These are phyloP conservation scores for Begonia loranthoides DNA, from an alignment of 306 rosid genomes.

Conservation along the genomic window DNA sequence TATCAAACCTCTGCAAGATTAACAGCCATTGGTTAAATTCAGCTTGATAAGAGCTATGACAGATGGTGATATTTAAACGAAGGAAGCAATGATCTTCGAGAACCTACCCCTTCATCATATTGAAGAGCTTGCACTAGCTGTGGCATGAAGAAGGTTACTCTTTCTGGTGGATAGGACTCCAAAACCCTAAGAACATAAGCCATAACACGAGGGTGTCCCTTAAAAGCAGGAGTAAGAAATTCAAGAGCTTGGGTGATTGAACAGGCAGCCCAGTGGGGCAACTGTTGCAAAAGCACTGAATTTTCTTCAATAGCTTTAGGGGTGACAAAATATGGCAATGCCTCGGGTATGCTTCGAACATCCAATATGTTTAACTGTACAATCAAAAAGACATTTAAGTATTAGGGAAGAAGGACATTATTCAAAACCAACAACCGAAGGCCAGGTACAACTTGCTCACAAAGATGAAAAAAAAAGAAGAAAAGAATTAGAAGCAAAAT, in stretches of 20 bases:
- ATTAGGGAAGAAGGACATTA: constrained; percentile 7
- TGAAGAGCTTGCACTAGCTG: constrained; percentile 95
- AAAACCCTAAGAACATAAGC: constrained; percentile 91
- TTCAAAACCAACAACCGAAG: constrained; percentile 10
- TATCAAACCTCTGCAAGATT: not conserved
- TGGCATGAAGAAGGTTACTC: constrained; percentile 95
- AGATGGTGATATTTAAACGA: too few species aligned
- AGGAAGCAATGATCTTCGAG: not conserved
- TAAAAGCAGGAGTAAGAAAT: constrained; percentile 86
- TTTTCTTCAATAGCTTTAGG: constrained; percentile 89
- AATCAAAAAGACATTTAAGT: constrained; percentile 11
- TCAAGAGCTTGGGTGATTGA: constrained; percentile 94
- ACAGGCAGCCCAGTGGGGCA: constrained; percentile 99
- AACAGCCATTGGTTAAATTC: not conserved
- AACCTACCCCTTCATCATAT: constrained; percentile 83
- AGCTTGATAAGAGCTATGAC: not conserved
- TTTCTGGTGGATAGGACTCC: constrained; percentile 93
- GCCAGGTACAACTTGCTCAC: constrained; percentile 6
- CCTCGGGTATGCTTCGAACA: constrained; percentile 83
- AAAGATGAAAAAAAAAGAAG: not conserved
- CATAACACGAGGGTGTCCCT: constrained; percentile 98
- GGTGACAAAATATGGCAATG: constrained; percentile 87
- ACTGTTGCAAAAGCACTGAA: constrained; percentile 81
- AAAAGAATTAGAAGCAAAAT: constrained; percentile 1
- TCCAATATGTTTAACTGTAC: constrained; percentile 68